These are phyloP conservation scores for Penicillium coprophilum DNA, from an alignment of 495 filamentous ascomycete genomes.

Conservation along the genomic window DNA sequence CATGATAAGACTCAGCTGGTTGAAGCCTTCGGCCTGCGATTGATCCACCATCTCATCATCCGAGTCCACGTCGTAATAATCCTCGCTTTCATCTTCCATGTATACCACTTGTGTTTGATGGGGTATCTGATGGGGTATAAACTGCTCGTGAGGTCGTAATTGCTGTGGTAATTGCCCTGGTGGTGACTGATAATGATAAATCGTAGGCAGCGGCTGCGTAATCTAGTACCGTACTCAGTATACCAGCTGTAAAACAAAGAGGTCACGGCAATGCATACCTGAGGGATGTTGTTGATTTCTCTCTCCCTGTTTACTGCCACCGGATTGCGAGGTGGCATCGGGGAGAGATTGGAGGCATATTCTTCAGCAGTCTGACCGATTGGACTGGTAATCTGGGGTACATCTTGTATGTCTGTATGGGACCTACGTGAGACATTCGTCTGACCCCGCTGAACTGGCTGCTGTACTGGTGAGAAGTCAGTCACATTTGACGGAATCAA, in stretches of 20 bases:
- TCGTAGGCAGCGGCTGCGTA: slow-evolving; percentile 7
- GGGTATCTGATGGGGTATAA: slow-evolving; percentile 7
- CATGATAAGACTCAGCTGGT: slow-evolving; percentile 47
- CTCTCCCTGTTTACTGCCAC: background rate
- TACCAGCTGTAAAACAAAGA: background rate
- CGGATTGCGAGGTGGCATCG: background rate
- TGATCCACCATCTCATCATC: slow-evolving; percentile 65
- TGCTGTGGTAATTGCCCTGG: slow-evolving; percentile 9
- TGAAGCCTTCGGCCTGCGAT: slow-evolving; percentile 55
- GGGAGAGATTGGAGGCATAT: slow-evolving; percentile 9
- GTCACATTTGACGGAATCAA: background rate
- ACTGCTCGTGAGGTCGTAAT: slow-evolving; percentile 16
- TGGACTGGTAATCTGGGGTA: slow-evolving; percentile 12
- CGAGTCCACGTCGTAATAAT: slow-evolving; percentile 62
- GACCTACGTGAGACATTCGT: background rate
- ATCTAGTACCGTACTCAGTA: slow-evolving; percentile 1
- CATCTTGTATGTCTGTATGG: slow-evolving; percentile 1
- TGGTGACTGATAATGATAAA: slow-evolving; percentile 18
- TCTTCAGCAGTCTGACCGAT: slow-evolving; percentile 3
- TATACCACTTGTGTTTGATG: slow-evolving; percentile 26
- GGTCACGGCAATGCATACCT: background rate
- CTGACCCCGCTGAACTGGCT: background rate
- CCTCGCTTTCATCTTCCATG: slow-evolving; percentile 54
- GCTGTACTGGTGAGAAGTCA: slow-evolving; percentile 17
- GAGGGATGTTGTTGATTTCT: background rate